phyloP scores from a whole-genome alignment of 2,329 filamentous ascomycete genomes.

The Canariomyces notabilis region DNA sequence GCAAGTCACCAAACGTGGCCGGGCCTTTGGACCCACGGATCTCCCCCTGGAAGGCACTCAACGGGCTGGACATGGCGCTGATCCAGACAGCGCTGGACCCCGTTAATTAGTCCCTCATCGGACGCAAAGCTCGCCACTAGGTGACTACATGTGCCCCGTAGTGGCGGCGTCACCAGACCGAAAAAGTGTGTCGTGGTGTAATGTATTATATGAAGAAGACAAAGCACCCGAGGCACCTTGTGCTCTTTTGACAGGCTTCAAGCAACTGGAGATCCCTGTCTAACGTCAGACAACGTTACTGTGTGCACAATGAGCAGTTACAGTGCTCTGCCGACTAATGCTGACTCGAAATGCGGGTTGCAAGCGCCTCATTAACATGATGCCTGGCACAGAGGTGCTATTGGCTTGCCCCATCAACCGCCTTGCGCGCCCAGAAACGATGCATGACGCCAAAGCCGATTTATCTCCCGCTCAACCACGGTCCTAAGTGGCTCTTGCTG shows the following conservation, averaged over 20 bases:
- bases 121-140: conserved; percentile 12
- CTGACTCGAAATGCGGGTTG: conserved; percentile 15
- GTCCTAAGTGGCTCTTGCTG: not conserved
- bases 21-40: not conserved
- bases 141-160: too few species aligned
- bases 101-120: too few species aligned
- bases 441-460: conserved; percentile 17
- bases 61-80: conserved; percentile 3
- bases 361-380: conserved; percentile 9
- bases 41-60: too few species aligned
- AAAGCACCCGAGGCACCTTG: too few species aligned
- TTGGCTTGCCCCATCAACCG: conserved; percentile 24
- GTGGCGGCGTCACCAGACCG: too few species aligned
- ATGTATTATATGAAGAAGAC: too few species aligned
- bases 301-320: too few species aligned
- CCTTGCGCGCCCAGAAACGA: conserved; percentile 17
- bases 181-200: too few species aligned
- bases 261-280: too few species aligned
- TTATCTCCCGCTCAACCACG: conserved; percentile 11
- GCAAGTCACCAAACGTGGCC: conserved; percentile 8
- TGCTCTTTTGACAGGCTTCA: too few species aligned
- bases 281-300: too few species aligned
- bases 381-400: conserved; percentile 15
- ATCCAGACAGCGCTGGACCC: conserved; percentile 4
- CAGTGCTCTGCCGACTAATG: not conserved